phyloP scores from a whole-genome alignment of 2,329 filamentous ascomycete species.

The Colletotrichum destructivum region DNA sequence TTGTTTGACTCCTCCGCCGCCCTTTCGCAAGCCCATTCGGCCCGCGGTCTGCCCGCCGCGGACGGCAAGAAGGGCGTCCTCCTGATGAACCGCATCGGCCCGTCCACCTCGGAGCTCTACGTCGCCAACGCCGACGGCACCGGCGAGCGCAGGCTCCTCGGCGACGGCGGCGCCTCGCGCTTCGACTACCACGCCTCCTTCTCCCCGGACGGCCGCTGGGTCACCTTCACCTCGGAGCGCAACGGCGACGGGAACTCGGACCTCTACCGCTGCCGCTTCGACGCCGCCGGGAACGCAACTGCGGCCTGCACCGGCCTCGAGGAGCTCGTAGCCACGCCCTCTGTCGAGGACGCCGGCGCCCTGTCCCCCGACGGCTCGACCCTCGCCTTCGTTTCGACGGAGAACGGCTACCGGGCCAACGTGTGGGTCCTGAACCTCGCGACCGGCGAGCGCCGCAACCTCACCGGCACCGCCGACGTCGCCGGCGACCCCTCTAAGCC shows the following conservation, averaged over 20 bases:
- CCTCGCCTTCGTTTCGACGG: slow-evolving; percentile 30
- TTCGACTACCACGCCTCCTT: slow-evolving; percentile 30
- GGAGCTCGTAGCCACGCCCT: slow-evolving; percentile 27
- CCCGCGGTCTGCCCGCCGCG: slow-evolving; percentile 28
- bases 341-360: slow-evolving; percentile 30
- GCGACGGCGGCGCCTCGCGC: slow-evolving; percentile 8
- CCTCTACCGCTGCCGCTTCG: slow-evolving; percentile 30
- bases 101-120: slow-evolving; percentile 29
- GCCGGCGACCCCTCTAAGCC: slow-evolving; percentile 22
- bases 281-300: slow-evolving; percentile 1
- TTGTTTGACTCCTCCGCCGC: not conserved
- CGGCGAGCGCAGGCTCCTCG: slow-evolving; percentile 26
- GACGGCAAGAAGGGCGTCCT: slow-evolving; percentile 37
- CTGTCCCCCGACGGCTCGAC: slow-evolving; percentile 16
- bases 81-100: slow-evolving; percentile 35
- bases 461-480: slow-evolving; percentile 29
- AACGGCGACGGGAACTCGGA: slow-evolving; percentile 35
- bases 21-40: slow-evolving; percentile 29
- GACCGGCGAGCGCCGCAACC: slow-evolving; percentile 26
- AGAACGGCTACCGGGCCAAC: slow-evolving; percentile 33
- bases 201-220: slow-evolving; percentile 26
- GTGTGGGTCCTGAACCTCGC: slow-evolving; percentile 29
- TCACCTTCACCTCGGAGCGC: slow-evolving; percentile 32
- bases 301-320: slow-evolving; percentile 17
- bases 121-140: slow-evolving; percentile 37